These are phyloP conservation scores for Dryas integrifolia DNA, from an alignment of 331 rosid genomes.

Conservation along the genomic window DNA sequence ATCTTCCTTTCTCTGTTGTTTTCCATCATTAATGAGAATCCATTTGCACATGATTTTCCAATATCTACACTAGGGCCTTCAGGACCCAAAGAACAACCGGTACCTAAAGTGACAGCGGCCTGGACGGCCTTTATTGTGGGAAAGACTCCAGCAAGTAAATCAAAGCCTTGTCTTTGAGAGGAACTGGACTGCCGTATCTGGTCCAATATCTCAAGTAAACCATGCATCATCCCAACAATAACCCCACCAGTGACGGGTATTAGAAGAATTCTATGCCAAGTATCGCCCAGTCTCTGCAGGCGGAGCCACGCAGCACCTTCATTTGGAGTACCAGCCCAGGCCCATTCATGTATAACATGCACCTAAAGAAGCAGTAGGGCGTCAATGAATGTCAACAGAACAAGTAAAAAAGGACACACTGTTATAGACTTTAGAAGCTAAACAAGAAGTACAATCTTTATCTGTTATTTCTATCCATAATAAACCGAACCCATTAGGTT, in stretches of 20 bases:
- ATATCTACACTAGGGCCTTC: constrained; percentile 98
- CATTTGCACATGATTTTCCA: constrained; percentile 89
- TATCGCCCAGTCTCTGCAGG: constrained; percentile 75
- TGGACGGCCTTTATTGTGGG: constrained; percentile 85
- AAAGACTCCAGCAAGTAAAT: constrained; percentile 68
- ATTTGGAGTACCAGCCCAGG: constrained; percentile 92
- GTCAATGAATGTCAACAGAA: constrained; percentile 27
- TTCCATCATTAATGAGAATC: constrained; percentile 87
- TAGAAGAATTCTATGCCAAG: constrained; percentile 90
- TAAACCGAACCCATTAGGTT: background rate
- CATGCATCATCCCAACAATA: constrained; percentile 95
- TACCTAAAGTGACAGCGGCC: constrained; percentile 86
- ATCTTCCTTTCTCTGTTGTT: constrained; percentile 81
- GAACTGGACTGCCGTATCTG: constrained; percentile 76
- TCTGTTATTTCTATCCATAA: background rate
- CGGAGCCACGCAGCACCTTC: constrained; percentile 99
- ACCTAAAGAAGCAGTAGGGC: constrained; percentile 51
- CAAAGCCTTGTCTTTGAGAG: constrained; percentile 71
- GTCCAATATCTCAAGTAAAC: constrained; percentile 73
- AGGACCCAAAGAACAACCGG: constrained; percentile 96
- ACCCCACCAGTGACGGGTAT: constrained; percentile 88
- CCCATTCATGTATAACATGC: constrained; percentile 87
- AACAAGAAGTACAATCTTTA: constrained; percentile 3
- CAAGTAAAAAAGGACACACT: background rate
- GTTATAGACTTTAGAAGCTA: background rate